Base-by-base conservation (phyloP, 331 rosid genomes). In the Cucumis variabilis region DNA sequence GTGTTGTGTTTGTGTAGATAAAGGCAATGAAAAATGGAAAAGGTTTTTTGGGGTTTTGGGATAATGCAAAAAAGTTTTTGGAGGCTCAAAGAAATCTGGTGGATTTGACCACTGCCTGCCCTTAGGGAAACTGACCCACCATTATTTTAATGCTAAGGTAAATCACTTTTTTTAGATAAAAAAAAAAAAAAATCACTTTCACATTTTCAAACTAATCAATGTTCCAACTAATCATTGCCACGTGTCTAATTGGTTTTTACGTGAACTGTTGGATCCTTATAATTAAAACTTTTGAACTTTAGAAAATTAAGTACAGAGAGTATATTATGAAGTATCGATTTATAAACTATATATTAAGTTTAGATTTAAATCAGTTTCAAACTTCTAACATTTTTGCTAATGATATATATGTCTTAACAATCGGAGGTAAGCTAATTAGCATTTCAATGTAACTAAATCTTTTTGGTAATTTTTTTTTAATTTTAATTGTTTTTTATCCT, bases 81-180 rank as follows among this genome's bases (percentile, higher is more conserved):
- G 84, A 44, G 68, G 62, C 24, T n/a, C 24, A 41, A 79, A 67
- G 62, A 80, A 67, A 87, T 87, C 89, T 79, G 55, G 24, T 87
- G 81, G 89, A 87, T 87, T 87, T 87, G 85, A 87, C 89, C 60
- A 30, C 10, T 68, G 71, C 86, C 78, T 77, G 78, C 16, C 46
- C 79, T 62, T 7, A 76, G 27, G 74, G 77, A 66, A 87, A 87
- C 88, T 50, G 11, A n/a, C 33, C 88, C 58, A 74, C 81, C 81
- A 74, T 74, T 74, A 74, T 66, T 78, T 63, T n/a, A 77, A 50
- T 87, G 48, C 37, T n/a, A n/a, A n/a, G n/a, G n/a, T n/a, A n/a
- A n/a, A n/a, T n/a, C n/a, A n/a, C n/a, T n/a, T n/a, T n/a, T 74
- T 74, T n/a, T n/a, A n/a, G n/a, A n/a, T n/a, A 62, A 75, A 74